Conservation (phyloP, 108 stramenopile genomes). For the Nitzschia putrida region DNA sequence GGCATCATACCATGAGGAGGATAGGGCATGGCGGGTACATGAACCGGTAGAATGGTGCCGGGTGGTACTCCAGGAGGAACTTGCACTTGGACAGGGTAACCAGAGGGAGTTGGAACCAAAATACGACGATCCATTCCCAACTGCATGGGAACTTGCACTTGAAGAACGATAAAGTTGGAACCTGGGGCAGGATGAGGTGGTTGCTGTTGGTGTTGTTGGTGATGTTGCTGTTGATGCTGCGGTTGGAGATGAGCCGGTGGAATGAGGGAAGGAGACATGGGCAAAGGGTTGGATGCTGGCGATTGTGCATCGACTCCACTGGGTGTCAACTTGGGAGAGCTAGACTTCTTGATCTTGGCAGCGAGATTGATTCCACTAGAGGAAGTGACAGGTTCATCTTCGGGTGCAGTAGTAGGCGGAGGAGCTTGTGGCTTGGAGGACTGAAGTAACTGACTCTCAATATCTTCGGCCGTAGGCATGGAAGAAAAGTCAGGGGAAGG, state of each 20-base stretch:
- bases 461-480: background rate
- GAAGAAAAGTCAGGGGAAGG: background rate
- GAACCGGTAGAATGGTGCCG: slow-evolving; percentile 70
- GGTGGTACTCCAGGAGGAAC: slow-evolving; percentile 70
- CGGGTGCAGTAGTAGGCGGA: background rate
- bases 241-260: slow-evolving; percentile 12
- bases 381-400: slow-evolving; percentile 7
- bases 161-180: slow-evolving; percentile 49
- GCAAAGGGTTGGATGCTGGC: background rate
- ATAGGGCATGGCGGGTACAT: slow-evolving; percentile 51
- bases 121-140: slow-evolving; percentile 62
- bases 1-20: slow-evolving; percentile 37
- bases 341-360: slow-evolving; percentile 11
- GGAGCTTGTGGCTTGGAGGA: slow-evolving; percentile 1
- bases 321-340: background rate
- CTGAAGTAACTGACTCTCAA: background rate
- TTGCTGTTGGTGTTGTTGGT: slow-evolving; percentile 20
- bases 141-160: slow-evolving; percentile 62
- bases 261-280: background rate
- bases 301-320: background rate
- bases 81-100: slow-evolving; percentile 44
- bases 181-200: slow-evolving; percentile 1
- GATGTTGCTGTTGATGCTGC: slow-evolving; percentile 19
- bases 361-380: slow-evolving; percentile 49
- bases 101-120: slow-evolving; percentile 50